Conservation (phyloP, 202 grass and related monocot genomes). For the Musa balbisiana region DNA sequence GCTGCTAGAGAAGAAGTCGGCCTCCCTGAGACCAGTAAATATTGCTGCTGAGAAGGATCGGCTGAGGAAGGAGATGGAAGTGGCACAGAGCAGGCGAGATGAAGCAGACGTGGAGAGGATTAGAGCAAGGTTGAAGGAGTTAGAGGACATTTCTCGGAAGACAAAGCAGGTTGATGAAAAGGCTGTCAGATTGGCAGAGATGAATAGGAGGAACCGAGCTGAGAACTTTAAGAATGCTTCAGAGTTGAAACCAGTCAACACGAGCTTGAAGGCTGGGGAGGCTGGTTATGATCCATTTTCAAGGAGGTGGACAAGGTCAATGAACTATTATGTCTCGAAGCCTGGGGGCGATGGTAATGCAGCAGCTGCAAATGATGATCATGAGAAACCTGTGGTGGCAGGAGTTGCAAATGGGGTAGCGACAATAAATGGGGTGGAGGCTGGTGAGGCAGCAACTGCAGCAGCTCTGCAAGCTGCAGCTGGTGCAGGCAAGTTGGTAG, state of each 20-base stretch:
- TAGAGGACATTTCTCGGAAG: constrained; percentile 40
- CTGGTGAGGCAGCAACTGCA: constrained; percentile 46
- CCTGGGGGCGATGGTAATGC: constrained; percentile 35
- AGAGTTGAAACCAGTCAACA: constrained; percentile 85
- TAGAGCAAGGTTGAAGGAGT: constrained; percentile 43
- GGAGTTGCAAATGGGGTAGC: constrained; percentile 23
- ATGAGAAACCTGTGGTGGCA: not conserved
- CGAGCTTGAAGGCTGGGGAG: constrained; percentile 74
- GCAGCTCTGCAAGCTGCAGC: constrained; percentile 78
- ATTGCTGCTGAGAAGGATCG: constrained; percentile 96
- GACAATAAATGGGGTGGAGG: constrained; percentile 15
- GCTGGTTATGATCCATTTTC: constrained; percentile 96
- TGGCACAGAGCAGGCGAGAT: constrained; percentile 46
- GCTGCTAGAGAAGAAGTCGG: constrained; percentile 70
- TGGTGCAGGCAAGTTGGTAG: constrained; percentile 75
- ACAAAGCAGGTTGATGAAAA: constrained; percentile 52
- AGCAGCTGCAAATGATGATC: constrained; percentile 25
- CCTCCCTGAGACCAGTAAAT: constrained; percentile 62
- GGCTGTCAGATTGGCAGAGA: constrained; percentile 84
- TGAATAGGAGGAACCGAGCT: constrained; percentile 84
- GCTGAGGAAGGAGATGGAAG: constrained; percentile 68
- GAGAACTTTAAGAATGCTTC: constrained; percentile 98
- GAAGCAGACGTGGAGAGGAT: constrained; percentile 62
- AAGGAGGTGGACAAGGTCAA: constrained; percentile 90
- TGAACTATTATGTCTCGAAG: constrained; percentile 74